phyloP scores from a whole-genome alignment of 768 basidiomycete species.

The Russula sp. region DNA sequence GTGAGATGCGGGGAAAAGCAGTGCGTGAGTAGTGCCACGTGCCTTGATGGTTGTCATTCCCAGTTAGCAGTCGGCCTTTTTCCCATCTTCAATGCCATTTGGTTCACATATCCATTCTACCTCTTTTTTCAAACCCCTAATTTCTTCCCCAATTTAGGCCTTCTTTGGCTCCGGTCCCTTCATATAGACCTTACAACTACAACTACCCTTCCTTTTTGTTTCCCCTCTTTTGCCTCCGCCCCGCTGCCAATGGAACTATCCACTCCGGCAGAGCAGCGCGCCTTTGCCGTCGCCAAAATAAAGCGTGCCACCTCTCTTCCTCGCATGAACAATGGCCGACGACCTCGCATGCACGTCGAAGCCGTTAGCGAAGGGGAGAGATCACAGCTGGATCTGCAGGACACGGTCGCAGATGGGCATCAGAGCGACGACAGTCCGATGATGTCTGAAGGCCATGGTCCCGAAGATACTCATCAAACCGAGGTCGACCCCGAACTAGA shows the following conservation, averaged over 20 bases:
- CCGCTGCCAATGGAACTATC: constrained; percentile 39
- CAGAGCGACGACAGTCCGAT: constrained; percentile 16
- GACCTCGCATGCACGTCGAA: constrained; percentile 83
- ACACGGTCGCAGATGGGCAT: constrained; percentile 29
- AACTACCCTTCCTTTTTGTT: constrained; percentile 8
- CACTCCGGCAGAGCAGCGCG: constrained; percentile 71
- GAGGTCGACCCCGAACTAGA: constrained; percentile 17
- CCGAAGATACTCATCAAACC: background rate
- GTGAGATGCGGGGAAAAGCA: no score
- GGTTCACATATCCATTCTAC: no score
- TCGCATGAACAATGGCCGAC: constrained; percentile 84
- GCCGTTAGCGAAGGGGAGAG: constrained; percentile 82
- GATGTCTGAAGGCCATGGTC: constrained; percentile 23
- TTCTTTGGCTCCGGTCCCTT: constrained; percentile 14
- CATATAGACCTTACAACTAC: constrained; percentile 24
- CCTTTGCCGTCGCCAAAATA: constrained; percentile 83
- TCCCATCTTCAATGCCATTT: no score
- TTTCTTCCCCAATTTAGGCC: no score
- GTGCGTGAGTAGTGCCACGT: no score
- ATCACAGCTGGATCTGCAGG: constrained; percentile 37
- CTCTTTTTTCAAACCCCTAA: no score
- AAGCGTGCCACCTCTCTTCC: constrained; percentile 91
- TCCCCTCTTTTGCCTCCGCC: constrained; percentile 5
- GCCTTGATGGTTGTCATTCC: no score
- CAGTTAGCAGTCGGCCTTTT: no score